Evolutionary conservation across 1,139 yeast species (phyloP).

Genomic region (Taphrina flavorubra): DNA sequence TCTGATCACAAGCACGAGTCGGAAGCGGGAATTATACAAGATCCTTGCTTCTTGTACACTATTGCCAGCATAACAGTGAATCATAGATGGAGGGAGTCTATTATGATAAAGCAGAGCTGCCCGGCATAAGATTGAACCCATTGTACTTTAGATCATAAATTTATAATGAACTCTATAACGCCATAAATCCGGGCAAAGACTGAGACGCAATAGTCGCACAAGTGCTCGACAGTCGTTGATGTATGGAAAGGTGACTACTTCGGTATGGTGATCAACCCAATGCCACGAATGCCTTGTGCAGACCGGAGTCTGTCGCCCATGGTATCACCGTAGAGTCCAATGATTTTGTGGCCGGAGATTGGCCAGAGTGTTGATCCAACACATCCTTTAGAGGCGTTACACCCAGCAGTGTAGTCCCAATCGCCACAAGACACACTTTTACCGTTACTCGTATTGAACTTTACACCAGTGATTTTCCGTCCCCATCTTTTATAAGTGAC

Average conservation of each 20-base stretch:
- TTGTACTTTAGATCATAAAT: no score
- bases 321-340: conserved; percentile 1
- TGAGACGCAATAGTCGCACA: no score
- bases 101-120: neutral
- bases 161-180: no score
- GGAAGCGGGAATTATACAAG: neutral
- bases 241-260: neutral
- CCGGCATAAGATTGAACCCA: neutral
- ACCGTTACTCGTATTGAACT: neutral
- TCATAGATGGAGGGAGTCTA: neutral
- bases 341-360: neutral
- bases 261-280: conserved; percentile 1
- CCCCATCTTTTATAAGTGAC: conserved; percentile 4
- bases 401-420: neutral
- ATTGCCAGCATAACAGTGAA: no score
- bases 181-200: no score
- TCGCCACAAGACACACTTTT: neutral
- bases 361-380: neutral
- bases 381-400: neutral
- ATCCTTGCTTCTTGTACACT: no score
- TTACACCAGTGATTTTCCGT: conserved; percentile 2
- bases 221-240: neutral
- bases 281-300: conserved; percentile 13
- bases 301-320: conserved; percentile 1
- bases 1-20: conserved; percentile 16